Conservation (phyloP, 106 monocot genomes). For the Agapanthus africanus region DNA sequence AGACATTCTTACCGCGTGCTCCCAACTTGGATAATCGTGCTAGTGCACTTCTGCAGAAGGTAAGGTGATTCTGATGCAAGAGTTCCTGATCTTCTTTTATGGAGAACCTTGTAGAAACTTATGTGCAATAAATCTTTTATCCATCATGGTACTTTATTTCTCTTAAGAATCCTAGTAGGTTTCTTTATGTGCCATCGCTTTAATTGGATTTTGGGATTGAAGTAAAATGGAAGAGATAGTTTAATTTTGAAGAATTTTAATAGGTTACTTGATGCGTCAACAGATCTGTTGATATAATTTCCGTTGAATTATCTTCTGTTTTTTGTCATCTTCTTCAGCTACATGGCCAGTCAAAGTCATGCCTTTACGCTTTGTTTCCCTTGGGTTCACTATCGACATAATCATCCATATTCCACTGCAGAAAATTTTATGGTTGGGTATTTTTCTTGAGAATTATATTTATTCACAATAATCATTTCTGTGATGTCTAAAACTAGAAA, state of each 20-base stretch:
- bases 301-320: neutral
- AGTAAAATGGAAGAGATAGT: no score
- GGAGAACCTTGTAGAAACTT: neutral
- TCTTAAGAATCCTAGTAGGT: neutral
- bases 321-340: neutral
- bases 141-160: neutral
- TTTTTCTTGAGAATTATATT: neutral
- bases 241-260: no score
- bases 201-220: no score
- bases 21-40: constrained; percentile 96
- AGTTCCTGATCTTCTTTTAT: neutral
- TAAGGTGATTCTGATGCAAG: constrained; percentile 19
- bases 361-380: neutral
- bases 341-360: neutral
- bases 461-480: neutral
- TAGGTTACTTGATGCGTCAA: no score
- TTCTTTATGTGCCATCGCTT: neutral
- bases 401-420: neutral
- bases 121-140: neutral
- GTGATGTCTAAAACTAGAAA: neutral
- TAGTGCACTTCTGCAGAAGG: constrained; percentile 89
- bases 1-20: constrained; percentile 95
- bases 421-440: neutral
- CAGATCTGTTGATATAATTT: no score
- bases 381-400: neutral